Percentiles rank a stretch among this genome's conserved stretches.
phyloP scores from a whole-genome alignment of 1,284 basidiomycete species.

The Afroboletus lepidellus region DNA sequence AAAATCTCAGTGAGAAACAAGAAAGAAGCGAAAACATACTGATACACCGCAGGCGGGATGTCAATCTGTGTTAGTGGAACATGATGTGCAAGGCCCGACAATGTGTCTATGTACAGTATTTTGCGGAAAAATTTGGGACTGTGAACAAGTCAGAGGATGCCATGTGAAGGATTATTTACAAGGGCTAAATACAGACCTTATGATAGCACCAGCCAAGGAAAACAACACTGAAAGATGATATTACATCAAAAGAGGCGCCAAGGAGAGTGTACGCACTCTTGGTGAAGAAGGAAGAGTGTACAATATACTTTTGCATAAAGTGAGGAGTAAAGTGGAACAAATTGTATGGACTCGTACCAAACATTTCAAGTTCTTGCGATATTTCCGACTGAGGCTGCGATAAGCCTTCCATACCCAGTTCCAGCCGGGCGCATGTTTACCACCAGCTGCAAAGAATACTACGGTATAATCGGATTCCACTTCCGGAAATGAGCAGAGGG shows the following conservation, averaged over 20 bases:
- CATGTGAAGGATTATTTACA: neutral
- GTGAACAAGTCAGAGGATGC: neutral
- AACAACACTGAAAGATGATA: conserved; percentile 62
- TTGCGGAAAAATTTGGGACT: conserved; percentile 89
- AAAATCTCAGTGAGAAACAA: conserved; percentile 3
- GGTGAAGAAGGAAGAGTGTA: conserved; percentile 85
- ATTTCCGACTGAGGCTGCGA: conserved; percentile 75
- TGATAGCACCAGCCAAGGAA: conserved; percentile 80
- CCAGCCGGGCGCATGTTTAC: conserved; percentile 73
- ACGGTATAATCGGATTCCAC: conserved; percentile 87
- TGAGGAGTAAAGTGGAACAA: conserved; percentile 5
- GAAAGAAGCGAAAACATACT: conserved; percentile 42
- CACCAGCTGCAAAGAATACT: conserved; percentile 83
- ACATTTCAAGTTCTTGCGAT: conserved; percentile 84
- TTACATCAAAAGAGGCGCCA: neutral
- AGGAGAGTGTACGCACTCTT: conserved; percentile 55
- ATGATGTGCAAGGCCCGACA: conserved; percentile 71
- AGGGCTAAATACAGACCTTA: conserved; percentile 50
- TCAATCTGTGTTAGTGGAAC: conserved; percentile 84
- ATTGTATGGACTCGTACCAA: conserved; percentile 45
- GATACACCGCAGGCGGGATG: conserved; percentile 77
- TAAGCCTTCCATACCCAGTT: conserved; percentile 91
- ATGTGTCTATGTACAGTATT: conserved; percentile 69
- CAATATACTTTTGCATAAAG: conserved; percentile 62
- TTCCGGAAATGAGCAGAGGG: conserved; percentile 29